phyloP scores from a whole-genome alignment of 2,329 filamentous ascomycete species.

The Myriosclerotinia duriaeana region DNA sequence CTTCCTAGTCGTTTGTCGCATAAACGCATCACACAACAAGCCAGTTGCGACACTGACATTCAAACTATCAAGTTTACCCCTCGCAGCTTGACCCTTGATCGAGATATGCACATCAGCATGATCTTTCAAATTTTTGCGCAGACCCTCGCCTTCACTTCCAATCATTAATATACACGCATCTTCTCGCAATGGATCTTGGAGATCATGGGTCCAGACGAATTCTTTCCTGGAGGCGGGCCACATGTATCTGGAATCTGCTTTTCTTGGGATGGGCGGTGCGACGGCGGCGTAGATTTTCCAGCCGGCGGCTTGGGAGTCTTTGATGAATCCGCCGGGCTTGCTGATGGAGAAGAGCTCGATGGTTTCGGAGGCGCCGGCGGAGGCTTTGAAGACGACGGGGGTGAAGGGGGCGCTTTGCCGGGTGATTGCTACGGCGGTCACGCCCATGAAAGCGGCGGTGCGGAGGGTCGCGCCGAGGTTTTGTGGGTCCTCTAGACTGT shows the following conservation, averaged over 20 bases:
- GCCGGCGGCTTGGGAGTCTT: slow-evolving; percentile 64
- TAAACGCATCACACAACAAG: slow-evolving; percentile 69
- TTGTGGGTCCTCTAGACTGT: slow-evolving; percentile 79
- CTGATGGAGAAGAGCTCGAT: slow-evolving; percentile 70
- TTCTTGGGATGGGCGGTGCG: slow-evolving; percentile 46
- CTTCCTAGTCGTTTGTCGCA: slow-evolving; percentile 42
- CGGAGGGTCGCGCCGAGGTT: slow-evolving; percentile 90
- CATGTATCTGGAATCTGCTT: slow-evolving; percentile 18
- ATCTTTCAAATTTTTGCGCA: slow-evolving; percentile 62
- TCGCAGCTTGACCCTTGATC: slow-evolving; percentile 54
- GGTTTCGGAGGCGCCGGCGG: slow-evolving; percentile 81
- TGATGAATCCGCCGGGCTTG: slow-evolving; percentile 68
- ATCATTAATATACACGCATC: slow-evolving; percentile 77
- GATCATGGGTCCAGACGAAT: slow-evolving; percentile 48
- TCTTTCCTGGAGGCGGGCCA: background rate
- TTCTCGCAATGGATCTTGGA: slow-evolving; percentile 56
- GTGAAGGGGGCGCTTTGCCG: slow-evolving; percentile 73
- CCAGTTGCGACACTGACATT: slow-evolving; percentile 90
- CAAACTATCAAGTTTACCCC: slow-evolving; percentile 74
- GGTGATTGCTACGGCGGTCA: slow-evolving; percentile 75
- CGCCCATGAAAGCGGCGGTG: slow-evolving; percentile 86
- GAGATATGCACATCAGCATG: slow-evolving; percentile 65
- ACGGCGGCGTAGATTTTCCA: slow-evolving; percentile 85
- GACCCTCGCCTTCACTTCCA: slow-evolving; percentile 76
- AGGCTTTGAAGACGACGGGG: slow-evolving; percentile 79